Conservation (phyloP, 2,329 filamentous ascomycete species). For the Xylaria sp. region DNA sequence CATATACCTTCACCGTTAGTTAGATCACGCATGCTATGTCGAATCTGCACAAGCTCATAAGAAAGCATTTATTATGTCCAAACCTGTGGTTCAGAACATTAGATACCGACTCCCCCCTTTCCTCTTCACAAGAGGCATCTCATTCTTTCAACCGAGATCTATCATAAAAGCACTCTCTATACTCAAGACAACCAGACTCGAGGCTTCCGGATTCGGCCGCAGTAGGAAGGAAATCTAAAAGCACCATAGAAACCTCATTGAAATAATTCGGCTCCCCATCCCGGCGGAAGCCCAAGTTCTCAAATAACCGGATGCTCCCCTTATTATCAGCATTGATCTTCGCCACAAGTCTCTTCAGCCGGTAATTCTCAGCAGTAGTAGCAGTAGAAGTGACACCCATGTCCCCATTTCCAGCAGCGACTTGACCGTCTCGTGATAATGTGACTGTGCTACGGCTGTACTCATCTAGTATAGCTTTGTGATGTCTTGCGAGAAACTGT, state of each 20-base stretch:
- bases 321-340: slow-evolving; percentile 68
- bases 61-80: neutral
- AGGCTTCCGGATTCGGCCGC: neutral
- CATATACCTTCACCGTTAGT: neutral
- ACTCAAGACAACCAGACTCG: neutral
- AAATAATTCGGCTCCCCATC: slow-evolving; percentile 67
- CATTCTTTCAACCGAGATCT: slow-evolving; percentile 30
- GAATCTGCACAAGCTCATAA: neutral
- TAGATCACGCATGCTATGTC: neutral
- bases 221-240: slow-evolving; percentile 46
- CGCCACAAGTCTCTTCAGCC: slow-evolving; percentile 63
- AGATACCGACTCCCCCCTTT: neutral
- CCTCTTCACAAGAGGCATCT: neutral
- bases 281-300: slow-evolving; percentile 62
- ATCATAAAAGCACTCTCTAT: slow-evolving; percentile 36
- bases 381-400: no score
- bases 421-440: no score
- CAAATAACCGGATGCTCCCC: slow-evolving; percentile 63
- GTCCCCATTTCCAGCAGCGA: no score
- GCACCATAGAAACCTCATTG: slow-evolving; percentile 65
- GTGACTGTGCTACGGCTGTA: slow-evolving; percentile 51
- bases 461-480: slow-evolving; percentile 66
- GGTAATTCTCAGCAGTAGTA: no score
- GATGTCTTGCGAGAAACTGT: slow-evolving; percentile 69
- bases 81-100: neutral